Evolutionary conservation across 2,329 filamentous ascomycete species (phyloP), one percentile per base, ranked within the genome.

Genomic region (Ophiocordyceps australis): DNA sequence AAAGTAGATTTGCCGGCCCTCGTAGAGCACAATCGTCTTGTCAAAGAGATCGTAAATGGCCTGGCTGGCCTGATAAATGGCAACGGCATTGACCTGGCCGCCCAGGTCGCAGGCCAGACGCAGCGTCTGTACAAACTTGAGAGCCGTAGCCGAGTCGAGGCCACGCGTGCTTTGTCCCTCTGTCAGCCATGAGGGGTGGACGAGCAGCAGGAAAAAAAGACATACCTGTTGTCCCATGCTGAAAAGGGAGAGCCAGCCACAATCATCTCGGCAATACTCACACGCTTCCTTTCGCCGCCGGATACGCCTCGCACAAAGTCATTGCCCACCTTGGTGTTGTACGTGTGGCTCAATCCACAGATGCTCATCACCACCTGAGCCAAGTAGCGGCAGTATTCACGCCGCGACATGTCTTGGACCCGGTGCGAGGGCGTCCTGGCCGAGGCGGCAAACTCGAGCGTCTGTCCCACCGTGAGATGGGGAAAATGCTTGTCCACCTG

Each of bases 191-290:
- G 12, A 20, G 10, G 5, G 5, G 8, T 14, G 10, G 13, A n/a
- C 12, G 7, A 19, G 5, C 4, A 17, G 13, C n/a, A 11, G 7
- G 9, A 5, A 12, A 10, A 8, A 5, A 15, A 7, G 10, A 30
- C 34, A 20, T 25, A 47, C 42, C 63, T 72, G 35, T 81, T 81
- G 32, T 77, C 81, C 79, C 80, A 89, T 1, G 49, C 52, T 5
- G 39, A 44, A 21, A 71, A 46, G 0, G 62, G 62, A 0, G 67
- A 64, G 18, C 59, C 55, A 11, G 73, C 73, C 9, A 83, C 55
- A 31, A 75, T 63, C 35, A 79, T 80, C 47, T 89, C 80, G 2
- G 76, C 78, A 32, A 89, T 82, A 23, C 72, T 78, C 5, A 91
- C 80, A 43, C 82, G 71, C 53, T 89, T 85, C 29, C 73, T 59